A percentile compares a stretch with the other conserved stretches of the same genome.
These are phyloP conservation scores for Mariannaea elegans DNA, from an alignment of 2,329 filamentous ascomycete genomes.

Conservation along the genomic window DNA sequence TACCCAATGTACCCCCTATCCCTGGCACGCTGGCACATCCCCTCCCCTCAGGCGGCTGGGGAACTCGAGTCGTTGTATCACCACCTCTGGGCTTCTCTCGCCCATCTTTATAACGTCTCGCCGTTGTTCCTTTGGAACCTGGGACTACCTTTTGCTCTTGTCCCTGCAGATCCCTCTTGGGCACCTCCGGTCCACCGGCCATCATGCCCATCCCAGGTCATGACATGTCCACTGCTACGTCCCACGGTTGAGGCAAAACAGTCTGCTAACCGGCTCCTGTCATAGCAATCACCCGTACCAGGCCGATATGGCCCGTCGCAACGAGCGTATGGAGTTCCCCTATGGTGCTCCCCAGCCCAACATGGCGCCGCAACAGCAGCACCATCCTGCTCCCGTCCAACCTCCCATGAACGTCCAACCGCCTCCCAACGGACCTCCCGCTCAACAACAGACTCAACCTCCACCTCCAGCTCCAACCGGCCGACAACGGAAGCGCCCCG, in stretches of 20 bases:
- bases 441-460: slow-evolving; percentile 48
- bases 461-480: slow-evolving; percentile 49
- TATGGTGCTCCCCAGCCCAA: slow-evolving; percentile 52
- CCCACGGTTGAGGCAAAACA: slow-evolving; percentile 35
- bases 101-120: slow-evolving; percentile 33
- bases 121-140: slow-evolving; percentile 26
- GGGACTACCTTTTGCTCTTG: slow-evolving; percentile 24
- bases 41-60: slow-evolving; percentile 20
- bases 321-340: slow-evolving; percentile 54
- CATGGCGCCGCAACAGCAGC: slow-evolving; percentile 48
- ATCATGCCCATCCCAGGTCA: slow-evolving; percentile 28
- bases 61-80: slow-evolving; percentile 36
- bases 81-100: slow-evolving; percentile 24
- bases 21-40: slow-evolving; percentile 19
- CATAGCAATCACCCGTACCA: slow-evolving; percentile 59
- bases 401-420: slow-evolving; percentile 56
- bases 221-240: slow-evolving; percentile 38
- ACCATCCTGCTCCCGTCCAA: slow-evolving; percentile 51
- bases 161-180: slow-evolving; percentile 15
- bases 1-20: slow-evolving; percentile 32
- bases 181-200: slow-evolving; percentile 18
- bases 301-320: slow-evolving; percentile 58
- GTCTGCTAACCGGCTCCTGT: slow-evolving; percentile 41
- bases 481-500: slow-evolving; percentile 54
- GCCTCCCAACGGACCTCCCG: slow-evolving; percentile 42